phyloP scores from a whole-genome alignment of 257 asterid genomes.

The Leonotis leonurus region DNA sequence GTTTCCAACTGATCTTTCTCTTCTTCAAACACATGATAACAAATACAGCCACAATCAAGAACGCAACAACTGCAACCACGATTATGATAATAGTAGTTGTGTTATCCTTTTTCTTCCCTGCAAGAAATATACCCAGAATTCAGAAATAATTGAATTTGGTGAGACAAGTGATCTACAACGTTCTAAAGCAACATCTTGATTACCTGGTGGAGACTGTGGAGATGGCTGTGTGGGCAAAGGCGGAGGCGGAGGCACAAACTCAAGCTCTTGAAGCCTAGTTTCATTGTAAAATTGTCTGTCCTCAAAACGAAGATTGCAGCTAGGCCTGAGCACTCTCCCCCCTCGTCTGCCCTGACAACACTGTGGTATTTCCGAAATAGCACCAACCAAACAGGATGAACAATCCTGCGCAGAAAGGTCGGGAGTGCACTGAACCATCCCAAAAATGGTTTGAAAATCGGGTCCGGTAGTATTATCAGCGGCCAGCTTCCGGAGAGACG shows the following conservation, averaged over 20 bases:
- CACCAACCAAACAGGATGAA: constrained; percentile 5
- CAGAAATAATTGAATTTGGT: too few species aligned
- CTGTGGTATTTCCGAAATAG: not conserved
- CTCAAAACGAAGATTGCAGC: constrained; percentile 29
- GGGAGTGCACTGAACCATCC: constrained; percentile 28
- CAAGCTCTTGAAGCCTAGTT: constrained; percentile 15
- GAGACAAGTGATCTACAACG: too few species aligned
- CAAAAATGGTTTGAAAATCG: constrained; percentile 10
- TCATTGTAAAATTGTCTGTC: not conserved
- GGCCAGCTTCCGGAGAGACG: constrained; percentile 22
- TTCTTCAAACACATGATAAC: not conserved
- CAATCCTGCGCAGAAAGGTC: constrained; percentile 25
- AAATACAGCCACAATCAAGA: not conserved
- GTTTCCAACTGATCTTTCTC: not conserved
- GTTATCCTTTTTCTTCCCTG: constrained; percentile 5
- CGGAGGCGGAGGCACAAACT: not conserved
- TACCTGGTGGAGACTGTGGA: too few species aligned
- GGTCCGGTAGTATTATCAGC: constrained; percentile 3
- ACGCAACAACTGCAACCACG: constrained; percentile 5
- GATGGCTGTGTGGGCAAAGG: not conserved
- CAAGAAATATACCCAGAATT: too few species aligned
- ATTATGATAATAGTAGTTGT: not conserved
- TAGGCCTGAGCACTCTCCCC: constrained; percentile 13
- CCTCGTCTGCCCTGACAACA: constrained; percentile 6
- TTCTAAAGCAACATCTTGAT: too few species aligned